These are phyloP conservation scores for Nicotiana paniculata DNA, from an alignment of 257 asterid genomes.

Conservation along the genomic window DNA sequence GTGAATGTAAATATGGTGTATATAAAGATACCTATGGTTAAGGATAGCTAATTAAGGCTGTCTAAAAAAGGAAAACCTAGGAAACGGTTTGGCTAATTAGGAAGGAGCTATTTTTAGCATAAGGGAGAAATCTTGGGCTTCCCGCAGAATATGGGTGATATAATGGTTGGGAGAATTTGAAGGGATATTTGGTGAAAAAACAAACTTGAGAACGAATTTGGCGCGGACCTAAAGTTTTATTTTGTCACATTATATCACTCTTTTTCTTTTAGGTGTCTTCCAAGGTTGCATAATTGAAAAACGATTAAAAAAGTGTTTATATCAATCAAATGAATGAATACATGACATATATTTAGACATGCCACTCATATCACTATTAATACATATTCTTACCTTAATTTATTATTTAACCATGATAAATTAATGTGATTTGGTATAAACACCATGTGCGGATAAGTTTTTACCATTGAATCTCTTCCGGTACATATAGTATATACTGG, in stretches of 20 bases:
- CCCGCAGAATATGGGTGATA: conserved; percentile 28
- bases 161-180: conserved; percentile 24
- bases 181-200: conserved; percentile 14
- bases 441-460: no score
- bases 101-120: background rate
- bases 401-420: no score
- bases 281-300: background rate
- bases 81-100: background rate
- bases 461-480: no score
- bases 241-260: background rate
- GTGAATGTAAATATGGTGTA: background rate
- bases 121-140: background rate
- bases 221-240: background rate
- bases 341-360: no score
- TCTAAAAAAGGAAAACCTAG: background rate
- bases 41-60: background rate
- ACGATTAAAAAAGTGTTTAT: background rate
- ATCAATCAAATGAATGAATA: no score
- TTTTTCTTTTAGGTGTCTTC: background rate
- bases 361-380: no score
- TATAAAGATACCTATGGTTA: background rate
- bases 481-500: no score
- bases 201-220: conserved; percentile 16
- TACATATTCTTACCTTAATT: no score
- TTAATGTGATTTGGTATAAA: no score